Conservation (phyloP, 139 green algal genomes). For the Chlorella sp. region DNA sequence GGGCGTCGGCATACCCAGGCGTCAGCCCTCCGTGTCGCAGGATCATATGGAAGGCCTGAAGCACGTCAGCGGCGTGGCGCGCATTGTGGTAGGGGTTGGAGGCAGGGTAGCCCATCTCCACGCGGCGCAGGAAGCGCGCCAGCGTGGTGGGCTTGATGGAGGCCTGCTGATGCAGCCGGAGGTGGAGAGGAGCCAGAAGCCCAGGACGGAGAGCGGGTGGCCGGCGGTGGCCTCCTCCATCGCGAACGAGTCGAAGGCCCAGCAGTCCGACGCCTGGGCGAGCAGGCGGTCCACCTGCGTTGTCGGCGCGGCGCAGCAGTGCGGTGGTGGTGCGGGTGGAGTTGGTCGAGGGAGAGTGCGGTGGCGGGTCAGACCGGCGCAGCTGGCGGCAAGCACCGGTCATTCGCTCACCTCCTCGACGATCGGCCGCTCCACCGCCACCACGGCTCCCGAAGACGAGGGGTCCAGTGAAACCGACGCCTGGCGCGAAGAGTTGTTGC, state of each 20-base stretch:
- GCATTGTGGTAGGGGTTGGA: constrained; percentile 20
- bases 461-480: too few species aligned
- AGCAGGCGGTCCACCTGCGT: constrained; percentile 26
- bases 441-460: too few species aligned
- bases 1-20: constrained; percentile 8
- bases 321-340: too few species aligned
- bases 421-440: too few species aligned
- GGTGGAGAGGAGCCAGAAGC: constrained; percentile 10
- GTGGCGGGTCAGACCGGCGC: too few species aligned
- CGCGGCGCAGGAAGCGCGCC: constrained; percentile 26
- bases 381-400: too few species aligned
- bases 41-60: constrained; percentile 30
- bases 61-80: constrained; percentile 35
- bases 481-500: too few species aligned
- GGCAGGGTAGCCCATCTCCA: constrained; percentile 16
- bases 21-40: constrained; percentile 23
- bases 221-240: not conserved
- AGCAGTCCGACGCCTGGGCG: constrained; percentile 5
- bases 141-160: constrained; percentile 5
- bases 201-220: constrained; percentile 14
- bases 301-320: too few species aligned
- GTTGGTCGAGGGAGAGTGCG: too few species aligned
- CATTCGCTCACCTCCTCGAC: too few species aligned
- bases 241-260: constrained; percentile 15
- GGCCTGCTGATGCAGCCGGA: not conserved